Evolutionary conservation across 257 asterid species (phyloP).

Genomic region (Petunia axillaris): DNA sequence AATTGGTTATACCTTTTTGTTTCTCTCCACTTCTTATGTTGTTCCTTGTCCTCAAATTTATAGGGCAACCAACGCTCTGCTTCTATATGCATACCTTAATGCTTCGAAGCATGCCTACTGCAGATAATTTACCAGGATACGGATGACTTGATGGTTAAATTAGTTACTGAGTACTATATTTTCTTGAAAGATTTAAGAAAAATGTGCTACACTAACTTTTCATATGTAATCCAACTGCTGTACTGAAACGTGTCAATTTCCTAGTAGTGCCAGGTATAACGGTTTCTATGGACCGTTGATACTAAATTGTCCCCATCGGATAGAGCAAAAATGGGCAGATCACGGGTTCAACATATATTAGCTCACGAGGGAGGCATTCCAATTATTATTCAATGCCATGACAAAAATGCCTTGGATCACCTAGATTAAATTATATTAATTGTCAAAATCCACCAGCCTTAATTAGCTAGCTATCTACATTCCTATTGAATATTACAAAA

Average conservation of each 20-base stretch:
- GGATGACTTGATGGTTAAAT: no score
- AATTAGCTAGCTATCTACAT: background rate
- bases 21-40: no score
- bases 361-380: slow-evolving; percentile 36
- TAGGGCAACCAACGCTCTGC: no score
- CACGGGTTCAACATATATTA: slow-evolving; percentile 47
- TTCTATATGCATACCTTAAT: no score
- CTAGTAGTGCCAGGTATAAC: slow-evolving; percentile 16
- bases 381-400: slow-evolving; percentile 29
- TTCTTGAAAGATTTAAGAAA: no score
- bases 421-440: background rate
- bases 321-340: slow-evolving; percentile 34
- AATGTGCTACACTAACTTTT: background rate
- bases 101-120: no score
- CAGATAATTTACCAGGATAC: no score
- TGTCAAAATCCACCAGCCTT: slow-evolving; percentile 7
- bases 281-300: slow-evolving; percentile 22
- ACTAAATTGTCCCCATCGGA: slow-evolving; percentile 22
- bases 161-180: no score
- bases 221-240: background rate
- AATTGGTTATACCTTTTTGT: no score
- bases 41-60: no score
- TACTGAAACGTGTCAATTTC: background rate
- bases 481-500: background rate
- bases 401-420: background rate